Conservation (phyloP, 225 moss, liverwort and hornwort species). For the Marchantia polymorpha region DNA sequence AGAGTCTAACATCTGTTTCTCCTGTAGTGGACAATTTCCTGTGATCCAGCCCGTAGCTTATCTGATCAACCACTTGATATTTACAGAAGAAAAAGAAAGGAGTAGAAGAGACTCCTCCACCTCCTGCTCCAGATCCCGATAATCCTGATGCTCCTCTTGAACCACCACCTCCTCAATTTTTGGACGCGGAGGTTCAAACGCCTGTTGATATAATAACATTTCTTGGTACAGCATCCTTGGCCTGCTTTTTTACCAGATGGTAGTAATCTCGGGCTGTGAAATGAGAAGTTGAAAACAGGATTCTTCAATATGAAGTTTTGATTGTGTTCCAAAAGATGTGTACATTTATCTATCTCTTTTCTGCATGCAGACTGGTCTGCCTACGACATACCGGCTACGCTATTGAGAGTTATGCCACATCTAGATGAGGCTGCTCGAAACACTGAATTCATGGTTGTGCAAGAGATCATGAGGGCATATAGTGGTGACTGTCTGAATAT, state of each 20-base stretch:
- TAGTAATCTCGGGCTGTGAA: background rate
- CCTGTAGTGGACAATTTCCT: too few species aligned
- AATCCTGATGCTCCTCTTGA: slow-evolving; percentile 21
- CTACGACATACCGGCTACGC: slow-evolving; percentile 50
- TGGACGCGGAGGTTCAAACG: slow-evolving; percentile 40
- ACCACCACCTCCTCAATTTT: slow-evolving; percentile 16
- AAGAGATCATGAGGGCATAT: slow-evolving; percentile 63
- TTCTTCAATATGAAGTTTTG: background rate
- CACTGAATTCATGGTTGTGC: slow-evolving; percentile 54
- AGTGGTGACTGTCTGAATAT: slow-evolving; percentile 45
- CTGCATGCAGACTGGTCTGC: slow-evolving; percentile 47
- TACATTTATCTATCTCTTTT: background rate
- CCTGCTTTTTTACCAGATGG: background rate
- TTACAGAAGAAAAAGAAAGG: slow-evolving; percentile 37
- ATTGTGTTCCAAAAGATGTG: background rate
- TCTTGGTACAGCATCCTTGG: slow-evolving; percentile 22
- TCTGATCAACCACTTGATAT: background rate
- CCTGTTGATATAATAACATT: slow-evolving; percentile 43
- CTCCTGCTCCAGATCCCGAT: background rate
- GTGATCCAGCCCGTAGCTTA: too few species aligned
- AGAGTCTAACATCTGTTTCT: too few species aligned
- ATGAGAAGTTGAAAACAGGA: too few species aligned
- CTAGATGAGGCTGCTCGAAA: slow-evolving; percentile 26
- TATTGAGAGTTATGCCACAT: slow-evolving; percentile 32
- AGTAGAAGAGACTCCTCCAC: slow-evolving; percentile 12